These are phyloP conservation scores for Stagonosporopsis chrysanthemi DNA, from an alignment of 2,329 filamentous ascomycete species.

Conservation along the genomic window DNA sequence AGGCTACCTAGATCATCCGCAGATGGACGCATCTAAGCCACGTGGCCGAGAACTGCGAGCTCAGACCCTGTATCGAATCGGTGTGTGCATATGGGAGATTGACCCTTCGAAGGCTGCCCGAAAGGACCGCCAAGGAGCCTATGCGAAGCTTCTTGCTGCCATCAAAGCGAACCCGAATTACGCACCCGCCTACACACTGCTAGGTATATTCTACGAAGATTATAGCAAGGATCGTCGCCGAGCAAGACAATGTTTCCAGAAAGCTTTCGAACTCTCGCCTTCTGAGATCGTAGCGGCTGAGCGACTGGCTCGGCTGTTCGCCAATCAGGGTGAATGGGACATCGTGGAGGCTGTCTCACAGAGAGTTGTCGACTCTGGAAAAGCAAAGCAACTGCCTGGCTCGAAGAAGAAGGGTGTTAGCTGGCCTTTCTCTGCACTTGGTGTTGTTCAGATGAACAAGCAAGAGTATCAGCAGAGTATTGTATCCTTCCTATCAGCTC, in stretches of 20 bases:
- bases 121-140: slow-evolving; percentile 82
- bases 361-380: slow-evolving; percentile 92
- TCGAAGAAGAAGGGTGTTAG: slow-evolving; percentile 92
- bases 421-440: slow-evolving; percentile 94
- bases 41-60: slow-evolving; percentile 76
- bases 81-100: slow-evolving; percentile 84
- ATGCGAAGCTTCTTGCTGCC: slow-evolving; percentile 80
- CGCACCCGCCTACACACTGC: slow-evolving; percentile 87
- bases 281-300: slow-evolving; percentile 88
- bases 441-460: slow-evolving; percentile 92
- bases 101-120: slow-evolving; percentile 77
- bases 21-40: slow-evolving; percentile 68
- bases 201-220: slow-evolving; percentile 90
- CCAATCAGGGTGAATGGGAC: slow-evolving; percentile 93
- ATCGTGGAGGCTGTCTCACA: slow-evolving; percentile 92
- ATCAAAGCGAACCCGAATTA: slow-evolving; percentile 87
- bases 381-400: slow-evolving; percentile 86
- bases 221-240: slow-evolving; percentile 87
- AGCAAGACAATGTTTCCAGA: slow-evolving; percentile 92
- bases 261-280: slow-evolving; percentile 90
- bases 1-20: slow-evolving; percentile 65
- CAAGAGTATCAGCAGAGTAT: slow-evolving; percentile 90
- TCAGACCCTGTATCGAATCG: slow-evolving; percentile 85
- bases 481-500: slow-evolving; percentile 87
- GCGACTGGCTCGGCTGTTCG: slow-evolving; percentile 83